Conservation (phyloP, 257 asterid genomes). For the Solanum chiquidenum region DNA sequence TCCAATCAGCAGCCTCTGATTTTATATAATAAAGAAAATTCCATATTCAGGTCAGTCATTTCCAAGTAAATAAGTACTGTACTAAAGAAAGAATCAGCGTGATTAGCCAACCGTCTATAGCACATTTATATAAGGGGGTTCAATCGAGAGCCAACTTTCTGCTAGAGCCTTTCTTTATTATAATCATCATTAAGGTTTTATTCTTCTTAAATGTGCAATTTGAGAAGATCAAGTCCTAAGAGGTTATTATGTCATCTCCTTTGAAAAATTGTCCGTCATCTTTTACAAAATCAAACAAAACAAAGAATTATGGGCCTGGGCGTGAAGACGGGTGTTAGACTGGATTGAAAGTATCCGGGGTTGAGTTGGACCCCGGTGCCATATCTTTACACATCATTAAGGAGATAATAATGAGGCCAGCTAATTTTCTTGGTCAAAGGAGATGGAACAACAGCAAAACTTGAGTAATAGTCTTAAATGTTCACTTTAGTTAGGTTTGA, state of each 20-base stretch:
- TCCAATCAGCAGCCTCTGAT: not conserved
- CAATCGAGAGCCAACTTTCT: no score
- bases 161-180: not conserved
- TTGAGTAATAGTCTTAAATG: not conserved
- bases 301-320: not conserved
- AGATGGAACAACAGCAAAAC: not conserved
- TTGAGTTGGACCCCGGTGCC: not conserved
- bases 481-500: not conserved
- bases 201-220: no score
- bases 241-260: not conserved
- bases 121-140: not conserved
- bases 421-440: not conserved
- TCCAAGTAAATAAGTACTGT: not conserved
- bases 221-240: no score
- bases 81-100: not conserved
- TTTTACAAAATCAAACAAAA: not conserved
- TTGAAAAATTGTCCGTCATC: not conserved
- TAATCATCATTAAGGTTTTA: not conserved
- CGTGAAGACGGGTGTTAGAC: not conserved
- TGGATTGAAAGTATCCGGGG: not conserved
- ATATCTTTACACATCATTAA: not conserved
- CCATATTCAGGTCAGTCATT: not conserved
- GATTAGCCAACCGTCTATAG: not conserved
- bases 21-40: not conserved
- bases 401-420: not conserved